phyloP scores from a whole-genome alignment of 2,329 filamentous ascomycete species.

The Metarhizium rileyi region DNA sequence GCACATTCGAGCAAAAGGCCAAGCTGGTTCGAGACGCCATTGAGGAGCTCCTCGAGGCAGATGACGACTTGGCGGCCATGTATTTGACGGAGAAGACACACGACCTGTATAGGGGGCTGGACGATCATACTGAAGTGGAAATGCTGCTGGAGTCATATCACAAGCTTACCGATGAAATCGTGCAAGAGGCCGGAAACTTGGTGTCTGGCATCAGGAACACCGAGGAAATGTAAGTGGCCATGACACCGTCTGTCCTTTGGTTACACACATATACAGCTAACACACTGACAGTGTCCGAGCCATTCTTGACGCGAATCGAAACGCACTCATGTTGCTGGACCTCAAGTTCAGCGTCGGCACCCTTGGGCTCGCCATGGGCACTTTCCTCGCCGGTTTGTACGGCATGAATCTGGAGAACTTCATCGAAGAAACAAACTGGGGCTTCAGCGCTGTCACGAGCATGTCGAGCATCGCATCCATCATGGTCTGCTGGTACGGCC shows the following conservation, averaged over 20 bases:
- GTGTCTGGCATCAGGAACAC: constrained; percentile 95
- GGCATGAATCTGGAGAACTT: constrained; percentile 99
- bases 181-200: constrained; percentile 86
- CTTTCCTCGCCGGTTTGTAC: constrained; percentile 96
- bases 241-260: not conserved
- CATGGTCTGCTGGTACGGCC: constrained; percentile 72
- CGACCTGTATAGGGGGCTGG: constrained; percentile 61
- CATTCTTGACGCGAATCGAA: constrained; percentile 95
- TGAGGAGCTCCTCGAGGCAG: constrained; percentile 88
- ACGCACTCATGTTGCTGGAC: constrained; percentile 93
- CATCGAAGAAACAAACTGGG: constrained; percentile 85
- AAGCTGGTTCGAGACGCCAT: constrained; percentile 90
- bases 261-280: constrained; percentile 9
- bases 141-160: constrained; percentile 96
- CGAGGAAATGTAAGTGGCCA: constrained; percentile 80
- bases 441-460: constrained; percentile 67
- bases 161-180: constrained; percentile 95
- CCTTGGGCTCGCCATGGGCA: constrained; percentile 86
- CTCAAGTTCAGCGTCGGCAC: constrained; percentile 95
- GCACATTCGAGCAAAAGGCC: constrained; percentile 95
- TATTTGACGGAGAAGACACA: constrained; percentile 83
- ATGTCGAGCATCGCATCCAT: constrained; percentile 64
- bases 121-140: constrained; percentile 94
- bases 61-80: constrained; percentile 91
- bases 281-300: constrained; percentile 64